Evolutionary conservation across 129 eudicot species (phyloP), one percentile per base, ranked within the genome.

Genomic region (Flaveria robusta): DNA sequence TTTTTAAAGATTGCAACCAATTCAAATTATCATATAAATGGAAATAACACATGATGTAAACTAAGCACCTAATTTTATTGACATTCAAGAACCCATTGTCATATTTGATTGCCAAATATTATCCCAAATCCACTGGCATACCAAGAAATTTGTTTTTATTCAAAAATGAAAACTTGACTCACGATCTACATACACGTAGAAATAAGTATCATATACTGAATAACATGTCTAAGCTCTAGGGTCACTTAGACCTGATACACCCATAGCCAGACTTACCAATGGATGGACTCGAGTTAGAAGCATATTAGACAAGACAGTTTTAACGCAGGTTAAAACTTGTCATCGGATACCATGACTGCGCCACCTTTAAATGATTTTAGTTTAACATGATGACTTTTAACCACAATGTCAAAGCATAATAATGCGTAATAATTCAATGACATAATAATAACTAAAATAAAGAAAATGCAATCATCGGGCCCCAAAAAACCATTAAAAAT

Each of bases 381-480:
- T 39, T 43, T n/a, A 13, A 73, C 75, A 73, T 73, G 37, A 66
- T 79, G 68, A 66, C 83, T 42, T 46, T 50, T 54, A 62, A 65
- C 69, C 66, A 47, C 27, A 71, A 71, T 60, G 82, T 71, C 82
- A 78, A 78, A 78, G 46, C 77, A 78, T 54, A 45, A 73, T 80
- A 72, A 79, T 65, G 18, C 5, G 45, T 42, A 65, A 79, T 79
- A 51, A 80, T 73, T 72, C 60, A 80, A 73, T 52, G 49, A 18
- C 50, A 79, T 23, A 24, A 68, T 18, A 24, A 66, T 63, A 72
- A 29, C 58, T 23, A 43, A 51, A 42, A 26, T 27, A 71, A 41
- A 22, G 41, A 13, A 51, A 62, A 9, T 41, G 37, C 56, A 77
- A 77, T 54, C 55, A 41, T 26, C 5, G n/a, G 24, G 55, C 62